phyloP scores from a whole-genome alignment of 1,139 yeast species.

The Pichia sp. region DNA sequence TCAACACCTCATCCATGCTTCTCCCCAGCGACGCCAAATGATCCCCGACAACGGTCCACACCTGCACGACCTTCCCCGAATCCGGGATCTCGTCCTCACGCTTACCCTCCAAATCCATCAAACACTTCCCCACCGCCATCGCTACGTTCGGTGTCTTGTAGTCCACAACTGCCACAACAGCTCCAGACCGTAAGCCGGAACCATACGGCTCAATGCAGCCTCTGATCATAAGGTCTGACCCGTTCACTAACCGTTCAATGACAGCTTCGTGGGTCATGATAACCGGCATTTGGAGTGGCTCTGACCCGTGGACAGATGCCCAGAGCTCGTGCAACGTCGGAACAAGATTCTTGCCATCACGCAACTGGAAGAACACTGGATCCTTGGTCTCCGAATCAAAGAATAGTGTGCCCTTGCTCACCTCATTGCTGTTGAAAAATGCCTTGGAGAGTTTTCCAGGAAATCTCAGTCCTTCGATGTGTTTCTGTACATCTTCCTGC shows the following conservation, averaged over 20 bases:
- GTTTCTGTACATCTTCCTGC: conserved; percentile 38
- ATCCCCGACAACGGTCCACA: conserved; percentile 55
- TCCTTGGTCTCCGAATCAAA: conserved; percentile 52
- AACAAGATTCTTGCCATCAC: conserved; percentile 46
- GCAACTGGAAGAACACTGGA: conserved; percentile 69
- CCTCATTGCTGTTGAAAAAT: conserved; percentile 52
- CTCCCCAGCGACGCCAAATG: conserved; percentile 42
- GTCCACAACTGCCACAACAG: conserved; percentile 69
- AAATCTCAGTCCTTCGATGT: conserved; percentile 33
- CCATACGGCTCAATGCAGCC: conserved; percentile 85
- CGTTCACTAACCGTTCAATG: conserved; percentile 56
- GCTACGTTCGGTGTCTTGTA: conserved; percentile 57
- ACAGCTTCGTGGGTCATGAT: conserved; percentile 74
- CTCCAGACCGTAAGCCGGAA: conserved; percentile 39
- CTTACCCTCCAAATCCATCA: conserved; percentile 42
- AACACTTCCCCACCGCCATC: conserved; percentile 71
- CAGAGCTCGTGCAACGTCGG: conserved; percentile 77
- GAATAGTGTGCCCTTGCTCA: conserved; percentile 58
- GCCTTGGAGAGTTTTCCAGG: conserved; percentile 67
- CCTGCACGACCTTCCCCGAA: conserved; percentile 66
- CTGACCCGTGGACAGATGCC: conserved; percentile 36
- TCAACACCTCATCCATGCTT: conserved; percentile 24
- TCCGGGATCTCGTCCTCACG: conserved; percentile 32
- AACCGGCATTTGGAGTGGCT: conserved; percentile 41
- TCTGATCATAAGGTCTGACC: conserved; percentile 90